phyloP scores from a whole-genome alignment of 805 yeast genomes.

The Candida hispaniensis region DNA sequence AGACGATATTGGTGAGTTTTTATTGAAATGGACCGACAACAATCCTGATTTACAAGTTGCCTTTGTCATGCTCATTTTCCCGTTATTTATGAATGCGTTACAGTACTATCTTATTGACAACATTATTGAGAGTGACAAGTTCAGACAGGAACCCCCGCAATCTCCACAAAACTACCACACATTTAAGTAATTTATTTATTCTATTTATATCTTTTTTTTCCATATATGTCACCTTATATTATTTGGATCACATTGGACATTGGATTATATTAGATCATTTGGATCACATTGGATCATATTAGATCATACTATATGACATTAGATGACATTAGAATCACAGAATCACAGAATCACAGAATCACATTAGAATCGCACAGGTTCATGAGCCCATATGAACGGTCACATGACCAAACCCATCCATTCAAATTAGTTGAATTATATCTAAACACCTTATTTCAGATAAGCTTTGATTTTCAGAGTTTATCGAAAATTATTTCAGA shows the following conservation, averaged over 20 bases:
- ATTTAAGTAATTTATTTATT: constrained; percentile 2
- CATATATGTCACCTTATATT: background rate
- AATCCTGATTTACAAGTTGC: constrained; percentile 77
- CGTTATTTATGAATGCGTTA: constrained; percentile 34
- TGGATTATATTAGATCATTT: background rate
- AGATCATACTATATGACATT: constrained; percentile 1
- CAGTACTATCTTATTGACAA: constrained; percentile 51
- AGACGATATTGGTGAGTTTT: constrained; percentile 58
- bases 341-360: no score
- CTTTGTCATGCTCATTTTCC: constrained; percentile 61
- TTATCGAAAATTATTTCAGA: no score
- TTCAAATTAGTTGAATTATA: no score
- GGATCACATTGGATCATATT: background rate
- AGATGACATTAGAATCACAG: no score
- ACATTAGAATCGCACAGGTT: no score
- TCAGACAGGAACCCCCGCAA: constrained; percentile 23
- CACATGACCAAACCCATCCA: no score
- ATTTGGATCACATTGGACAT: no score
- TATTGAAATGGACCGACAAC: constrained; percentile 73
- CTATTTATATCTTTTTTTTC: background rate
- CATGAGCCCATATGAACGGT: no score
- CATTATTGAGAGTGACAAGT: constrained; percentile 38
- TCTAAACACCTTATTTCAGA: no score
- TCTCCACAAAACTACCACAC: constrained; percentile 1
- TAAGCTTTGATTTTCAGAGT: no score